These are phyloP conservation scores for Thuidium tamariscinum DNA, from an alignment of 225 moss, liverwort and hornwort genomes.

Conservation along the genomic window DNA sequence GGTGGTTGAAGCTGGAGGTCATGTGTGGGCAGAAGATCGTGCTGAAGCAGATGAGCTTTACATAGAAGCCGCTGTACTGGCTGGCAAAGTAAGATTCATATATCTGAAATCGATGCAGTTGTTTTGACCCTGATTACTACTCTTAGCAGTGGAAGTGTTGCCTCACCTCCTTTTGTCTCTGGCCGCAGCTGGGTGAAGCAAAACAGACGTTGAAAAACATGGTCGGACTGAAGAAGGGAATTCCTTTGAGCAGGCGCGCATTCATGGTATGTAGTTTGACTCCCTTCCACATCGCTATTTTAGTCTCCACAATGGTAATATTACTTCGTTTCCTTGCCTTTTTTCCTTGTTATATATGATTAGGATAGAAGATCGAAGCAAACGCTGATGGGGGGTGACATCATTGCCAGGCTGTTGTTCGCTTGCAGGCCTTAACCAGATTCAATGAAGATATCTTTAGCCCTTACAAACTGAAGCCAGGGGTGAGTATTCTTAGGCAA, in stretches of 20 bases:
- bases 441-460: slow-evolving; percentile 74
- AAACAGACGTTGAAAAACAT: slow-evolving; percentile 58
- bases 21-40: slow-evolving; percentile 84
- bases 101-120: not conserved
- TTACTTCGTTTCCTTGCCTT: not conserved
- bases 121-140: not conserved
- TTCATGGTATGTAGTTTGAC: slow-evolving; percentile 51
- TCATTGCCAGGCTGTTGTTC: slow-evolving; percentile 74
- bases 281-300: not conserved
- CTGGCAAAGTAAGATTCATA: slow-evolving; percentile 53
- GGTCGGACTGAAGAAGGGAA: slow-evolving; percentile 90
- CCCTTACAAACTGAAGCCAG: slow-evolving; percentile 72
- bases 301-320: not conserved
- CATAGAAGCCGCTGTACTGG: slow-evolving; percentile 81
- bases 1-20: slow-evolving; percentile 67
- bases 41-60: slow-evolving; percentile 93
- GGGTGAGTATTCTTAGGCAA: slow-evolving; percentile 37
- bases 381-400: slow-evolving; percentile 34
- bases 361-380: not conserved
- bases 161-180: not conserved
- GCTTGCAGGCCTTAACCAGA: slow-evolving; percentile 78
- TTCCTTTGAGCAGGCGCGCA: slow-evolving; percentile 82
- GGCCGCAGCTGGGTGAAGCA: slow-evolving; percentile 67
- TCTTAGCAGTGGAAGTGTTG: not conserved
- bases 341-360: not conserved